A percentile compares a stretch with the other conserved stretches of the same genome.
phyloP scores from a whole-genome alignment of 805 yeast genomes.

The Zygotorulaspora danielsina region DNA sequence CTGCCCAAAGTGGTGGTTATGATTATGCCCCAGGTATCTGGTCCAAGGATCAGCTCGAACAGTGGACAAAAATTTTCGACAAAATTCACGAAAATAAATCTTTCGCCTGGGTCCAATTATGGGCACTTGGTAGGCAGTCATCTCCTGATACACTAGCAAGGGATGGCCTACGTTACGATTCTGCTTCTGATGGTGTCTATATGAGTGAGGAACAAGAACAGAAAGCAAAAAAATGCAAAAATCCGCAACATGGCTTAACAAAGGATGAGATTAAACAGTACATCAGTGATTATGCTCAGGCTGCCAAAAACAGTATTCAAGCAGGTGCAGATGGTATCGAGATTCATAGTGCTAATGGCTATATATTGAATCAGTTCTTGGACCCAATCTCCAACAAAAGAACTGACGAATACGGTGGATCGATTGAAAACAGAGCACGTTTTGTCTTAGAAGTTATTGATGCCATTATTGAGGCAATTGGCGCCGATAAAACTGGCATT shows the following conservation, averaged over 20 bases:
- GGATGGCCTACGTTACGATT: conserved; percentile 38
- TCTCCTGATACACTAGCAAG: conserved; percentile 37
- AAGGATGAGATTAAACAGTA: conserved; percentile 40
- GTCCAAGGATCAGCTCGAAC: conserved; percentile 43
- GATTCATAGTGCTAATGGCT: conserved; percentile 67
- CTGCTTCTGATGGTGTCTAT: conserved; percentile 40
- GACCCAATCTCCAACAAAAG: conserved; percentile 43
- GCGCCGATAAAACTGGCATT: conserved; percentile 37
- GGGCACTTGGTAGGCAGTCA: conserved; percentile 46
- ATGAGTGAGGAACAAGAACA: conserved; percentile 35
- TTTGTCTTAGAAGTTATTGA: not conserved
- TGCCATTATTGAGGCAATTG: not conserved
- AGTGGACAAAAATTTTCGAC: conserved; percentile 48
- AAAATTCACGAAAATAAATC: conserved; percentile 50
- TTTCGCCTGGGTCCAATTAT: conserved; percentile 45
- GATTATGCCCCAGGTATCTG: conserved; percentile 49
- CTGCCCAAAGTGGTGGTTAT: conserved; percentile 42
- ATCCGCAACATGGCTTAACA: conserved; percentile 33
- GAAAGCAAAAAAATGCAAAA: conserved; percentile 35
- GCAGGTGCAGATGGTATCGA: conserved; percentile 58
- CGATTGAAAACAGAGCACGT: conserved; percentile 15
- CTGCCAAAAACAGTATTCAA: conserved; percentile 40
- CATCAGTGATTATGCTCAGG: conserved; percentile 40
- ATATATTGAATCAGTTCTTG: conserved; percentile 53
- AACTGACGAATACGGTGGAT: conserved; percentile 54